phyloP scores from a whole-genome alignment of 306 rosid genomes.

The Trichosanthes cucumerina region DNA sequence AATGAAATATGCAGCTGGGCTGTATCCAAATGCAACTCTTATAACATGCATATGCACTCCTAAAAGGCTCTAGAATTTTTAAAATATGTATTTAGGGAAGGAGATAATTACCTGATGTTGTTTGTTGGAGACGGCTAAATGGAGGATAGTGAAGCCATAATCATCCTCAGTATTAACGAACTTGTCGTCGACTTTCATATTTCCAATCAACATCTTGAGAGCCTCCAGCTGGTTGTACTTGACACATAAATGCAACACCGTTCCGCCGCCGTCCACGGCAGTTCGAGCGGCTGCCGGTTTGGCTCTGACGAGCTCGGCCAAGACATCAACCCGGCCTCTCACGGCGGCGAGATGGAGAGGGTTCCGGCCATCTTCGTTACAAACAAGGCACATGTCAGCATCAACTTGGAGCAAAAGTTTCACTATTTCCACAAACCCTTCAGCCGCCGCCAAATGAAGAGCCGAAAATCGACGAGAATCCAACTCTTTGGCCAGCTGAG shows the following conservation, averaged over 20 bases:
- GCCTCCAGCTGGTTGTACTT: slow-evolving; percentile 18
- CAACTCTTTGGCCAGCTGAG: slow-evolving; percentile 18
- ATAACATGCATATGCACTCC: no score
- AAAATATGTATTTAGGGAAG: no score
- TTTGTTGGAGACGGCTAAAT: slow-evolving; percentile 17
- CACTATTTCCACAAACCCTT: slow-evolving; percentile 15
- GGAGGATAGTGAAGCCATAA: slow-evolving; percentile 22
- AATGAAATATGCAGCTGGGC: no score
- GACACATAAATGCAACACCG: slow-evolving; percentile 25
- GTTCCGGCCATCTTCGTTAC: slow-evolving; percentile 17
- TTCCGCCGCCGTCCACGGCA: slow-evolving; percentile 17
- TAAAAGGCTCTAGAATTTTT: no score
- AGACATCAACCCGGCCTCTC: slow-evolving; percentile 18
- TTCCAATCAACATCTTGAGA: slow-evolving; percentile 10
- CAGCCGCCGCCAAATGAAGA: slow-evolving; percentile 19
- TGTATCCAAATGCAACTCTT: no score
- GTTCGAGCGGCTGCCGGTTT: slow-evolving; percentile 8
- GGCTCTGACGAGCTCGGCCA: slow-evolving; percentile 12
- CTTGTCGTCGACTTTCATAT: not conserved
- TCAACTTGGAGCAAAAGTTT: slow-evolving; percentile 2
- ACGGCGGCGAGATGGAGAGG: slow-evolving; percentile 22
- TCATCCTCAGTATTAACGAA: slow-evolving; percentile 12
- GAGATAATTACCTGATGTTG: slow-evolving; percentile 5
- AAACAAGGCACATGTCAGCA: not conserved
- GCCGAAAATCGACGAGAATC: slow-evolving; percentile 19